A percentile compares a stretch with the other conserved stretches of the same genome.
These are phyloP conservation scores for Talaromyces sp. DNA, from an alignment of 2,329 filamentous ascomycete genomes.

Conservation along the genomic window DNA sequence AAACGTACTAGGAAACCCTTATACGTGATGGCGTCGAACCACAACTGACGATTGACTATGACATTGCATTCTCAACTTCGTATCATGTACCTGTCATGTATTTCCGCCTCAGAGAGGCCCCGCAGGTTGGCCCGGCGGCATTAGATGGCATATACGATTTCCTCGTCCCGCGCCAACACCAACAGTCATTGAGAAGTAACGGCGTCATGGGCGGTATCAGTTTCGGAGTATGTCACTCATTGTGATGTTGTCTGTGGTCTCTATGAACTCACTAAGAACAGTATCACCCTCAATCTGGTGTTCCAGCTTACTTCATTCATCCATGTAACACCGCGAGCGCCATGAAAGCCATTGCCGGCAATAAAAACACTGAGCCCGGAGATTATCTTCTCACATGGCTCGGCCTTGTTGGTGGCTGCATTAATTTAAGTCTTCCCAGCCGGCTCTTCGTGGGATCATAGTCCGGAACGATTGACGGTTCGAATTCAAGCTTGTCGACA, in stretches of 20 bases:
- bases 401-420: slow-evolving; percentile 75
- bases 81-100: slow-evolving; percentile 74
- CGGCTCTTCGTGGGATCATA: slow-evolving; percentile 49
- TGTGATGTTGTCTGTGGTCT: slow-evolving; percentile 22
- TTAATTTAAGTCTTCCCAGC: slow-evolving; percentile 73
- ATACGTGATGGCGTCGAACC: slow-evolving; percentile 29
- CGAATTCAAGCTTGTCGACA: slow-evolving; percentile 16
- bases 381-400: slow-evolving; percentile 86
- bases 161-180: slow-evolving; percentile 66
- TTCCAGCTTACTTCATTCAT: slow-evolving; percentile 85
- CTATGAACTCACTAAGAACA: slow-evolving; percentile 45
- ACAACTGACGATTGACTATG: slow-evolving; percentile 58
- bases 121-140: slow-evolving; percentile 54
- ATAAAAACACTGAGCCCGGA: slow-evolving; percentile 42
- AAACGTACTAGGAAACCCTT: slow-evolving; percentile 39
- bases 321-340: slow-evolving; percentile 84
- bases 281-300: slow-evolving; percentile 77
- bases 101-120: slow-evolving; percentile 63
- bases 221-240: slow-evolving; percentile 56
- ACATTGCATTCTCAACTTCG: slow-evolving; percentile 70
- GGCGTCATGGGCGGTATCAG: slow-evolving; percentile 72
- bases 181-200: slow-evolving; percentile 56
- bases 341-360: slow-evolving; percentile 60
- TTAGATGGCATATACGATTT: slow-evolving; percentile 68
- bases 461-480: slow-evolving; percentile 11